Percentiles rank a stretch among this genome's conserved stretches.
Conservation (phyloP, 768 basidiomycete species). For the Pleurotus citrinopileatus region DNA sequence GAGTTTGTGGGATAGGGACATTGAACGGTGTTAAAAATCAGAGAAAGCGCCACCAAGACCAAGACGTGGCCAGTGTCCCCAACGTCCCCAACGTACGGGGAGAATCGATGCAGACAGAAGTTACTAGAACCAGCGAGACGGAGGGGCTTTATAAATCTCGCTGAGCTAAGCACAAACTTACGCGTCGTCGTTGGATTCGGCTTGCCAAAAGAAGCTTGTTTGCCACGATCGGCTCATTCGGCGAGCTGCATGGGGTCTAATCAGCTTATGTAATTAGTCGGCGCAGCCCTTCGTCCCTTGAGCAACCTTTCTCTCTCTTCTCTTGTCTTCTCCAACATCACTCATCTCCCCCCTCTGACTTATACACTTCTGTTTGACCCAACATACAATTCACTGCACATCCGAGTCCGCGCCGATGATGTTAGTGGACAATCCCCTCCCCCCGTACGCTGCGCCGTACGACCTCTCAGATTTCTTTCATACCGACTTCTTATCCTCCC, state of each 20-base stretch:
- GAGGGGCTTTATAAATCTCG: background rate
- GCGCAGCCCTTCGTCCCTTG: background rate
- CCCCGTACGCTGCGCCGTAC: conserved; percentile 20
- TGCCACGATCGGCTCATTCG: background rate
- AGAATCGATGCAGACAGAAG: no score
- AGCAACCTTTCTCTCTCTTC: background rate
- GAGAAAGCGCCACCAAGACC: background rate
- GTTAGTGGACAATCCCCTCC: conserved; percentile 40
- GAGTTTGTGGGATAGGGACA: background rate
- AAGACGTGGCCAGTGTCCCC: background rate
- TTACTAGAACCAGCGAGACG: background rate
- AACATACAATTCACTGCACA: no score
- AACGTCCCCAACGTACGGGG: no score
- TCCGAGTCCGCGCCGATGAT: conserved; percentile 20
- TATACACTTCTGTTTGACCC: no score
- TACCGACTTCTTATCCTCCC: conserved; percentile 50
- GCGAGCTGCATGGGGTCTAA: background rate
- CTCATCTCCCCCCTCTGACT: background rate
- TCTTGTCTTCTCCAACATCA: background rate
- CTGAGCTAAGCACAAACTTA: background rate
- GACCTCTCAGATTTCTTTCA: conserved; percentile 67
- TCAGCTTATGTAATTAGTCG: background rate
- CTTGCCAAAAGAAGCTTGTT: background rate
- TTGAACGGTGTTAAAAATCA: background rate
- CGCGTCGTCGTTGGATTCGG: background rate